A percentile compares a stretch with the other conserved stretches of the same genome.
These are phyloP conservation scores for Echria macrotheca DNA, from an alignment of 495 filamentous ascomycete genomes.

Conservation along the genomic window DNA sequence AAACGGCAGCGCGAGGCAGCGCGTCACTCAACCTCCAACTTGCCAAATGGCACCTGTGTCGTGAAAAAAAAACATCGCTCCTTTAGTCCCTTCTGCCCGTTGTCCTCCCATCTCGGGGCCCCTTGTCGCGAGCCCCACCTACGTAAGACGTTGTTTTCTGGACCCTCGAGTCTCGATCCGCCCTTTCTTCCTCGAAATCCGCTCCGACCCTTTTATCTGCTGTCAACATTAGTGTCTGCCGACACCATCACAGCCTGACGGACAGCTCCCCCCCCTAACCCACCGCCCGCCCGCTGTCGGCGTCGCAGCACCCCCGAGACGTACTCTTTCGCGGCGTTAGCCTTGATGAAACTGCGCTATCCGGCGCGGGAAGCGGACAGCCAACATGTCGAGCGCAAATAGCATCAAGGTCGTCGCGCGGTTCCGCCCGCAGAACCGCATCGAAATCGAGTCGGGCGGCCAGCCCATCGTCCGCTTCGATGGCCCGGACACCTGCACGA, in stretches of 20 bases:
- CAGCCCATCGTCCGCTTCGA: constrained; percentile 86
- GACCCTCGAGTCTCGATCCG: too few relatives aligned
- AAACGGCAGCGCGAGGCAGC: constrained; percentile 13
- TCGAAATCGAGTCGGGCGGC: constrained; percentile 84
- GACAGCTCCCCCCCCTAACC: not conserved
- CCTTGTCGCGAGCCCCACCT: not conserved
- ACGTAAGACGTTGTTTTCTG: too few relatives aligned
- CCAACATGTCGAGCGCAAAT: constrained; percentile 48
- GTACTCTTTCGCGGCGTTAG: constrained; percentile 2
- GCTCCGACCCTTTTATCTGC: too few relatives aligned
- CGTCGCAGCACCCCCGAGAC: not conserved
- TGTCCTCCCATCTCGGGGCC: constrained; percentile 1
- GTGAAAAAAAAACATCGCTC: constrained; percentile 10
- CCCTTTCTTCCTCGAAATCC: not conserved
- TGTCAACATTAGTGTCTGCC: not conserved
- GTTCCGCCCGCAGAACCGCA: constrained; percentile 93
- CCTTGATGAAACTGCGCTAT: constrained; percentile 33
- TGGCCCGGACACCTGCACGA: constrained; percentile 78
- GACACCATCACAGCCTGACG: not conserved
- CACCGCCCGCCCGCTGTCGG: constrained; percentile 1
- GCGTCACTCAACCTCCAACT: constrained; percentile 17
- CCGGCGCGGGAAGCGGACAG: constrained; percentile 31
- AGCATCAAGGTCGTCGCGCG: constrained; percentile 84
- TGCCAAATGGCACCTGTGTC: constrained; percentile 18
- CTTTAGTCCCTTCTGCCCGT: not conserved